Conservation (phyloP, 495 filamentous ascomycete genomes). For the Penicillium riverlandense region DNA sequence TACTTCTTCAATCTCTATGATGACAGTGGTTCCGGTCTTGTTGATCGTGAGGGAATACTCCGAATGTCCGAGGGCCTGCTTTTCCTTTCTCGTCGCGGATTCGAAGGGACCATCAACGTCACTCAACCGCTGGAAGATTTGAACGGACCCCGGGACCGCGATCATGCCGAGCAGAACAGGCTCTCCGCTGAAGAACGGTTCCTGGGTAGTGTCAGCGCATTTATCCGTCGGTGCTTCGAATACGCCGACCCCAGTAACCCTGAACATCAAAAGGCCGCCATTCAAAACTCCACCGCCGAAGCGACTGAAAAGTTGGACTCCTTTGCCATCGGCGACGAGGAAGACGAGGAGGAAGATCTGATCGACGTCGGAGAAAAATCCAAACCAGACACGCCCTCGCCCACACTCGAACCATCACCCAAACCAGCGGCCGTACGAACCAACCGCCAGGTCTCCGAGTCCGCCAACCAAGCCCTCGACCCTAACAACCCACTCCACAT, state of each 20-base stretch:
- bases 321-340: conserved; percentile 78
- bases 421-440: not conserved
- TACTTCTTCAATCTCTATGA: conserved; percentile 98
- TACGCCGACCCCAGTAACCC: conserved; percentile 92
- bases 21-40: conserved; percentile 81
- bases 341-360: conserved; percentile 66
- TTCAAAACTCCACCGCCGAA: conserved; percentile 18
- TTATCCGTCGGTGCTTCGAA: conserved; percentile 94
- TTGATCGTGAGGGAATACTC: conserved; percentile 95
- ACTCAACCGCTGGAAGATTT: conserved; percentile 32
- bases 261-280: conserved; percentile 38
- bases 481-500: conserved; percentile 89
- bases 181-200: conserved; percentile 68
- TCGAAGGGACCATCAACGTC: conserved; percentile 63
- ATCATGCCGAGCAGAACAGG: conserved; percentile 22
- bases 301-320: conserved; percentile 44
- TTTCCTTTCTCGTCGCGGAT: conserved; percentile 81
- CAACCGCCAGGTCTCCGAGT: conserved; percentile 22
- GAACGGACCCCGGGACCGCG: conserved; percentile 13
- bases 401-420: conserved; percentile 7
- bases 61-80: conserved; percentile 90
- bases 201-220: conserved; percentile 83
- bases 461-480: conserved; percentile 83
- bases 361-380: conserved; percentile 46
- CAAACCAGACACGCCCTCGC: conserved; percentile 14